Evolutionary conservation across 2,329 filamentous ascomycete species (phyloP).

Genomic region (Helminthosporium solani): DNA sequence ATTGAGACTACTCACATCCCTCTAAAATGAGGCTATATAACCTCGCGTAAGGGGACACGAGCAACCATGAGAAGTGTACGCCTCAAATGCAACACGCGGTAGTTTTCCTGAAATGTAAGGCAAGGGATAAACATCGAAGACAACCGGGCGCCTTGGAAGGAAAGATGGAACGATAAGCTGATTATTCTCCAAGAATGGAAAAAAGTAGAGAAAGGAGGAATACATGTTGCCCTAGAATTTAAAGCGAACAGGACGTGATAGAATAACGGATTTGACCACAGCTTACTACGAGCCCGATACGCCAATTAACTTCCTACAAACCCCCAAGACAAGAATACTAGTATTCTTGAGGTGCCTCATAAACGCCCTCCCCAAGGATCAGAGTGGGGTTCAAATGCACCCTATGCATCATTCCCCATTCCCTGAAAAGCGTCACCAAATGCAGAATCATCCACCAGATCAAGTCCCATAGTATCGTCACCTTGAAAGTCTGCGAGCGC

Average conservation of each 20-base stretch:
- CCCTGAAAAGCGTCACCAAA: slow-evolving; percentile 45
- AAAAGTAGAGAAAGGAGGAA: neutral
- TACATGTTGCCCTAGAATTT: neutral
- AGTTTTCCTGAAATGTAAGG: slow-evolving; percentile 8
- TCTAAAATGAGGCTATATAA: neutral
- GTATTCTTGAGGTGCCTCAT: too few species aligned
- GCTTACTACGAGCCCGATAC: neutral
- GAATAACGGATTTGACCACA: neutral
- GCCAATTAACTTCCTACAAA: neutral
- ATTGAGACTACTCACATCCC: neutral
- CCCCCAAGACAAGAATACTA: too few species aligned
- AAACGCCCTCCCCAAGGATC: neutral
- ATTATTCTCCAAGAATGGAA: neutral
- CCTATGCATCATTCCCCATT: slow-evolving; percentile 30
- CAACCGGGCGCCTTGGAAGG: neutral
- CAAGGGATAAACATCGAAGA: slow-evolving; percentile 3
- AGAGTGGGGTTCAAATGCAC: neutral
- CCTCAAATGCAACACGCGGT: slow-evolving; percentile 1
- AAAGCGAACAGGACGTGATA: neutral
- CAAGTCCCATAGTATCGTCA: slow-evolving; percentile 41
- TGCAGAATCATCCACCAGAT: slow-evolving; percentile 42
- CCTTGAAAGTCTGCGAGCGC: slow-evolving; percentile 40
- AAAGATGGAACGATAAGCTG: neutral
- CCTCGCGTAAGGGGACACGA: neutral
- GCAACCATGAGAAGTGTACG: neutral